These are phyloP conservation scores for Chlamydomonas incerta DNA, from an alignment of 139 green algal genomes.

Conservation along the genomic window DNA sequence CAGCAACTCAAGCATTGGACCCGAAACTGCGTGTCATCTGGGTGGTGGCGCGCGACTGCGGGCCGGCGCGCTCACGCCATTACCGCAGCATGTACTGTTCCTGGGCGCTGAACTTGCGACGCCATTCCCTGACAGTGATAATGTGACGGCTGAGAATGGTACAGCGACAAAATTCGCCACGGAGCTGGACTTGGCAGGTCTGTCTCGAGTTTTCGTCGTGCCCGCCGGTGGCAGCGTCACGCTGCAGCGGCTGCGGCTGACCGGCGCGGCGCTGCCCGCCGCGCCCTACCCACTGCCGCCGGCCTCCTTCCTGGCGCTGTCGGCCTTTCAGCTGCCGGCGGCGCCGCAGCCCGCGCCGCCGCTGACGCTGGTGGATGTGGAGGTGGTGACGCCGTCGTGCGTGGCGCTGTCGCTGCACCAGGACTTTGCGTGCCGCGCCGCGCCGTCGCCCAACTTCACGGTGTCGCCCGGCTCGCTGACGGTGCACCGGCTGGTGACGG, in stretches of 20 bases:
- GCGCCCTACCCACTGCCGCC: neutral
- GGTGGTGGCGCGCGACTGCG: too few relatives aligned
- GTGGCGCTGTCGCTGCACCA: neutral
- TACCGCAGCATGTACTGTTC: too few relatives aligned
- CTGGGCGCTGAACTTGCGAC: too few relatives aligned
- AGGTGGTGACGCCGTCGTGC: neutral
- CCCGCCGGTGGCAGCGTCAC: too few relatives aligned
- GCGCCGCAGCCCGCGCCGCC: too few relatives aligned
- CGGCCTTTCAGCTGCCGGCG: neutral
- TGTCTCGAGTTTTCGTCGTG: neutral
- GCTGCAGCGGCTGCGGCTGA: neutral
- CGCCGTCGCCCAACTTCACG: slow-evolving; percentile 8
- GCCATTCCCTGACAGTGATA: too few relatives aligned
- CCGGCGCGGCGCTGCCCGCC: neutral
- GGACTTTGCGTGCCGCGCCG: neutral
- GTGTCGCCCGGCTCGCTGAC: neutral
- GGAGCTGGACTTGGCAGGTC: neutral
- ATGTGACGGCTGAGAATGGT: too few relatives aligned
- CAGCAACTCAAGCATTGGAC: too few relatives aligned
- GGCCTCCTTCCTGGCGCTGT: neutral
- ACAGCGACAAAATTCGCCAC: too few relatives aligned
- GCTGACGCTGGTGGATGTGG: neutral
- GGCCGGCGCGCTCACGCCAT: too few relatives aligned
- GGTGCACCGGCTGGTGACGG: neutral
- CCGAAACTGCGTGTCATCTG: too few relatives aligned